Conservation (phyloP, 2,329 filamentous ascomycete genomes). For the Colletotrichum orchidophilum region DNA sequence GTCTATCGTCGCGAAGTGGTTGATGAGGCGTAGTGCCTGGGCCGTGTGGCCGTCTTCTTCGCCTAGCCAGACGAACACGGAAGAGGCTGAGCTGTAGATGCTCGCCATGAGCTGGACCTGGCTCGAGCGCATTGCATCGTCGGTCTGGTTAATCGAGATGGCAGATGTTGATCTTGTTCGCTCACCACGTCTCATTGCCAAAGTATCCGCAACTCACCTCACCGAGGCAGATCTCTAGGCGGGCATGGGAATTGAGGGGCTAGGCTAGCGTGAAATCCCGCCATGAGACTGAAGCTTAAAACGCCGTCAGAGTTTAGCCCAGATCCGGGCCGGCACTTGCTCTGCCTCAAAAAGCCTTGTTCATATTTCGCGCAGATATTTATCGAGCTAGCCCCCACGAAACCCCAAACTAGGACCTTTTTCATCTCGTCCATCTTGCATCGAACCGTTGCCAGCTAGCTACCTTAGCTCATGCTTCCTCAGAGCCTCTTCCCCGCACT, state of each 20-base stretch:
- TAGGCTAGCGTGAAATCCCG: not conserved
- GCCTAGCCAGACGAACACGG: slow-evolving; percentile 29
- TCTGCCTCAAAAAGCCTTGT: not conserved
- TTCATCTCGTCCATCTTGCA: slow-evolving; percentile 39
- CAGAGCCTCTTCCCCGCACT: slow-evolving; percentile 5
- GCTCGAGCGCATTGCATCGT: slow-evolving; percentile 30
- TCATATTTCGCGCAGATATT: not conserved
- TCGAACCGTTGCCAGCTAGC: slow-evolving; percentile 45
- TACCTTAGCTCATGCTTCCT: not conserved
- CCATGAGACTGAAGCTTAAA: not conserved
- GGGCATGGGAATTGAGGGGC: not conserved
- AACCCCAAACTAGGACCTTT: slow-evolving; percentile 44
- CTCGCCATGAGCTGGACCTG: slow-evolving; percentile 33
- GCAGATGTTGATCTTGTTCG: slow-evolving; percentile 26
- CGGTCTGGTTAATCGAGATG: slow-evolving; percentile 33
- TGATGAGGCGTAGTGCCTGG: not conserved
- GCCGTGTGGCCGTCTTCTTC: slow-evolving; percentile 8
- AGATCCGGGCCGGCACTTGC: not conserved
- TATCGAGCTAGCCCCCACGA: slow-evolving; percentile 39
- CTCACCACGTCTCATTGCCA: too few relatives aligned
- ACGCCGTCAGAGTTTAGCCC: not conserved
- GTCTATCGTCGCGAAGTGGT: not conserved
- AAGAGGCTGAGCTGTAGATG: slow-evolving; percentile 30
- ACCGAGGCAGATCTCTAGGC: not conserved
- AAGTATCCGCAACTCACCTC: not conserved